Base-by-base conservation (phyloP, 2,329 filamentous ascomycete genomes). In the Fusarium xylarioides region DNA sequence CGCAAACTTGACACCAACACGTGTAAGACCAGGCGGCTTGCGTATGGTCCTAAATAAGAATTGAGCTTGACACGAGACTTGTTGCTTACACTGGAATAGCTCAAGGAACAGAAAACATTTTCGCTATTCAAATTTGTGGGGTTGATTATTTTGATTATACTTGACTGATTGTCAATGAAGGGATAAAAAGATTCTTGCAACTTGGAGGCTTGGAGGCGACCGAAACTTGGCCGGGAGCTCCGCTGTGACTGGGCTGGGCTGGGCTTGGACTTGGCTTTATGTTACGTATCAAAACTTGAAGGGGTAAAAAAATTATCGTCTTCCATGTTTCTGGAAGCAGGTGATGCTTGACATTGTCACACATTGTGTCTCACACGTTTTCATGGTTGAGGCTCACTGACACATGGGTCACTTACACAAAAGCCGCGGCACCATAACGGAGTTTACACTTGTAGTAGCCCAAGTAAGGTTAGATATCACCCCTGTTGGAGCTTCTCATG, bases 211-310 rank as follows among this genome's bases (percentile, higher is more conserved):
- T 69, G 55, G 42, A 68, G 62, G 70, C 57, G 65, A 63, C 67
- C 70, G 68, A 71, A 67, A 60, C 57, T 73, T 63, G 65, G 42
- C 64, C 66, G 72, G 73, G 38, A 68, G 56, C 66, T 66, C 68
- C 71, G 63, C 42, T 42, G 42, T 38, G 54, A 47, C 44, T 63
- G 42, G 56, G 55, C 53, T 53, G 10, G 35, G 26, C 50, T 49
- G 32, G 58, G 49, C 60, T 47, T 52, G 54, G 54, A 60, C 60
- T 43, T 42, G 58, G 57, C 43, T 37, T 54, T 54, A 38, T 28
- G 23, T 54, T 54, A 54, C 50, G 50, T 54, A 54, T 34, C 16
- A 47, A 56, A 61, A 26, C 49, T 66, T 18, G 28, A 62, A 28
- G 12, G 23, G 44, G 38, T 63, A 58, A 63, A 66, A 75, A 56